Conservation (phyloP, 352 stramenopile genomes). For the Phytophthora hibernalis region DNA sequence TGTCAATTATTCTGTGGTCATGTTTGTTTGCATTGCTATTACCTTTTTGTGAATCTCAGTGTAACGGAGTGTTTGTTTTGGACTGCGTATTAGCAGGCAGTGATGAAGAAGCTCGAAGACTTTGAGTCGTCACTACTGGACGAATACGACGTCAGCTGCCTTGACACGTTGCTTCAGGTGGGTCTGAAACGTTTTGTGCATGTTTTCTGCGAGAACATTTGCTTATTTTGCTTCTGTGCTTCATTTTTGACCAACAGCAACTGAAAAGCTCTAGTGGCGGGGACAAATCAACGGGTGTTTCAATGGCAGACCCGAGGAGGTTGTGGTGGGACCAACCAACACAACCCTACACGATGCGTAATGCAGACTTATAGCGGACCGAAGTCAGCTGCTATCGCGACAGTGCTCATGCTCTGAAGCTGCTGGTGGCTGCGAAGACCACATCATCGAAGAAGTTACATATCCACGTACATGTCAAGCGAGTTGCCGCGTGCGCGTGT, state of each 20-base stretch:
- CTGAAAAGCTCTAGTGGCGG: constrained; percentile 57
- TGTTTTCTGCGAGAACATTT: neutral
- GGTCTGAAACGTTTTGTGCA: neutral
- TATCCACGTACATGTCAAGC: constrained; percentile 49
- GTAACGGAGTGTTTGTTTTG: constrained; percentile 38
- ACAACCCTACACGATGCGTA: constrained; percentile 47
- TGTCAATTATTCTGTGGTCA: constrained; percentile 25
- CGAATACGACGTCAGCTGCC: constrained; percentile 86
- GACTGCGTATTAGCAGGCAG: constrained; percentile 65
- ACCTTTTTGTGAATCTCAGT: constrained; percentile 21
- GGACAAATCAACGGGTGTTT: constrained; percentile 49
- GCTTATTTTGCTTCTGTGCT: neutral
- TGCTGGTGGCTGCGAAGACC: neutral
- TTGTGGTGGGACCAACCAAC: constrained; percentile 59
- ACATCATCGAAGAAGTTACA: constrained; percentile 28
- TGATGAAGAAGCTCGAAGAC: constrained; percentile 90
- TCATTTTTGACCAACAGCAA: constrained; percentile 40
- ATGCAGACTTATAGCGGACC: neutral
- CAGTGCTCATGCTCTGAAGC: constrained; percentile 3
- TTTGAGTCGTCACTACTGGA: constrained; percentile 89
- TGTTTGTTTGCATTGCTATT: constrained; percentile 3
- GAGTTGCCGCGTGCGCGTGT: constrained; percentile 17
- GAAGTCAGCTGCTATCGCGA: constrained; percentile 5
- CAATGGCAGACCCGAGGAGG: constrained; percentile 64
- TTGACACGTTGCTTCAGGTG: constrained; percentile 85